Evolutionary conservation across 2,329 filamentous ascomycete genomes (phyloP).

Genomic region (Scytalidium sp.): DNA sequence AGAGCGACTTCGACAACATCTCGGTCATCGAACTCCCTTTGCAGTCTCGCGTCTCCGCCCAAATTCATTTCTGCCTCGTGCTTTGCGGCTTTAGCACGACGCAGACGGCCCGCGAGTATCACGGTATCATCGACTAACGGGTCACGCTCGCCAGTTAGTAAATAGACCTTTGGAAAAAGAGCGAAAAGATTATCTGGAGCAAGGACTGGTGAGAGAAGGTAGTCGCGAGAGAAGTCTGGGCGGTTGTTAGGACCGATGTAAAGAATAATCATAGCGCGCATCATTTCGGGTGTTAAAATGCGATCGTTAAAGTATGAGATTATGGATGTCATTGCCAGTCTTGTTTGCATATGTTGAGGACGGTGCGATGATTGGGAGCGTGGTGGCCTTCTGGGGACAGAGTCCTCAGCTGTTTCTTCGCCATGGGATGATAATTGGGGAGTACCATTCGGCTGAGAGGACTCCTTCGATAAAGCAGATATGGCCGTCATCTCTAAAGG

Average conservation of each 20-base stretch:
- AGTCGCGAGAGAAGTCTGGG: constrained; percentile 89
- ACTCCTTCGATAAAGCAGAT: neutral
- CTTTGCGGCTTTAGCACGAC: constrained; percentile 68
- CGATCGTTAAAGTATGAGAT: constrained; percentile 98
- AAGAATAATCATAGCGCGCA: constrained; percentile 97
- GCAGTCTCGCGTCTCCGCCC: constrained; percentile 49
- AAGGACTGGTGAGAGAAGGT: constrained; percentile 83
- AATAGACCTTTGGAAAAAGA: constrained; percentile 90
- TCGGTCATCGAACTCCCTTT: constrained; percentile 63
- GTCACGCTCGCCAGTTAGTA: constrained; percentile 92
- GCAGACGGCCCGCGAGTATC: constrained; percentile 87
- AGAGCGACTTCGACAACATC: constrained; percentile 79
- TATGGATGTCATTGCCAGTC: constrained; percentile 94
- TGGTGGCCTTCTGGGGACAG: too few relatives aligned
- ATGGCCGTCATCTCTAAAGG: constrained; percentile 10
- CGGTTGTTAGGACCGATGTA: constrained; percentile 93
- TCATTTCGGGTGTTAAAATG: constrained; percentile 94
- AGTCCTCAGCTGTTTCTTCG: neutral
- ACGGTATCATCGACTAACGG: constrained; percentile 96
- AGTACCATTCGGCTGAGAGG: neutral
- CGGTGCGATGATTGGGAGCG: constrained; percentile 42
- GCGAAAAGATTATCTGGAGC: constrained; percentile 81
- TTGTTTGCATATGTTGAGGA: constrained; percentile 65
- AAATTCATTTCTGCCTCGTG: constrained; percentile 42
- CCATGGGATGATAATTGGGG: neutral